Evolutionary conservation across 345 rosid species (phyloP).

Genomic region (Durio zibethinus): DNA sequence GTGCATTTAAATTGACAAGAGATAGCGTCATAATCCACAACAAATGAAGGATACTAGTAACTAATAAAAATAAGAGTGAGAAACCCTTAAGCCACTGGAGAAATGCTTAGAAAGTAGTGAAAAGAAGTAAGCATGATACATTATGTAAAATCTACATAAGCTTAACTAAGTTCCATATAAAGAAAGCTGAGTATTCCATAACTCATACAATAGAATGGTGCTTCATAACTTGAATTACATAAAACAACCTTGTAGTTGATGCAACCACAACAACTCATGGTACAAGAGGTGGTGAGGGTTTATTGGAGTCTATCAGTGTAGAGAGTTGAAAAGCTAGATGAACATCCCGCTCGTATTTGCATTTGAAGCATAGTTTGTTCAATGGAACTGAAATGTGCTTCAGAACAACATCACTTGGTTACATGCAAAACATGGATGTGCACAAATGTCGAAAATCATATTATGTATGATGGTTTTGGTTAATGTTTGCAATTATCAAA

Average conservation of each 20-base stretch:
- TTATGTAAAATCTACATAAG: not conserved
- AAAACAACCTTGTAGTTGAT: conserved; percentile 87
- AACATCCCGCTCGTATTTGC: conserved; percentile 77
- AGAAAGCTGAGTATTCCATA: not conserved
- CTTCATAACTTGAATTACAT: not conserved
- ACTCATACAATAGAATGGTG: not conserved
- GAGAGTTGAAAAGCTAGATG: conserved; percentile 74
- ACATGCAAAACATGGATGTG: not conserved
- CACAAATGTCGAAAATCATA: not conserved
- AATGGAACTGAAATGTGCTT: not conserved
- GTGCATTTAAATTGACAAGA: not conserved
- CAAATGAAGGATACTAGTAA: not conserved
- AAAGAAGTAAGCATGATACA: not conserved
- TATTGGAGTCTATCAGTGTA: conserved; percentile 76
- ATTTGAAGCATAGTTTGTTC: conserved; percentile 22
- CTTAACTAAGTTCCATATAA: not conserved
- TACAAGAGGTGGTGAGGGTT: conserved; percentile 37
- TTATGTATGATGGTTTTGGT: not conserved
- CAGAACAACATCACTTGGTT: not conserved
- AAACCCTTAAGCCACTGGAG: not conserved
- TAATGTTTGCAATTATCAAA: not conserved
- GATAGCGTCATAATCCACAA: not conserved
- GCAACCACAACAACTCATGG: conserved; percentile 72
- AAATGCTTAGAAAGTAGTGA: not conserved
- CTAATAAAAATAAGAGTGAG: not conserved